Conservation (phyloP, 495 filamentous ascomycete species). For the Aspergillus panamensis region DNA sequence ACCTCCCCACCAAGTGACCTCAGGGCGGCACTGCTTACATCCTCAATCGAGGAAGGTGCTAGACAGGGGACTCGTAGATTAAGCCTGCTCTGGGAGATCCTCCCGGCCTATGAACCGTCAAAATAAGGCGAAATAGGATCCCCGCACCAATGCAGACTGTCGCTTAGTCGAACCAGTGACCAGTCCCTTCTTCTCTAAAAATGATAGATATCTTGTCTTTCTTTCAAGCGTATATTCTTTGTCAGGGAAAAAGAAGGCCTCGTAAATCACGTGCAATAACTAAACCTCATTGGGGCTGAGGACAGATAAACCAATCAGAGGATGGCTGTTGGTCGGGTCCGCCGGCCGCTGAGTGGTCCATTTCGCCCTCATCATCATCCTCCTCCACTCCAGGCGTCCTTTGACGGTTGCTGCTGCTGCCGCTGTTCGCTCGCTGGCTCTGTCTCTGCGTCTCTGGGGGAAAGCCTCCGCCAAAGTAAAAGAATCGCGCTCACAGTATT, state of each 20-base stretch:
- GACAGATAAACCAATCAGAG: slow-evolving; percentile 8
- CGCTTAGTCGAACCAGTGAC: background rate
- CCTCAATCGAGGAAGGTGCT: background rate
- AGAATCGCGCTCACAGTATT: background rate
- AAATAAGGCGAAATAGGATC: background rate
- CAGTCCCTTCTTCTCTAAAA: background rate
- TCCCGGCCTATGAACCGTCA: background rate
- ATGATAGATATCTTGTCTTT: background rate
- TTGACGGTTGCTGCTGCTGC: background rate
- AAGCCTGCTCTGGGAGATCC: background rate
- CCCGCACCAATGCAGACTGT: background rate
- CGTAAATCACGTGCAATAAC: slow-evolving; percentile 16
- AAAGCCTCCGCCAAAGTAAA: background rate
- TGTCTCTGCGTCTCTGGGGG: slow-evolving; percentile 1
- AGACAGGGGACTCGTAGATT: background rate
- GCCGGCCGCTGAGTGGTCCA: slow-evolving; percentile 14
- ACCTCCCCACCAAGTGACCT: slow-evolving; percentile 1
- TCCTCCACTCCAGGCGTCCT: background rate
- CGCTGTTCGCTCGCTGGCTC: background rate
- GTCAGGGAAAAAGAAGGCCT: background rate
- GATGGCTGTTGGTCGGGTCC: slow-evolving; percentile 3
- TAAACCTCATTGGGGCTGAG: slow-evolving; percentile 3
- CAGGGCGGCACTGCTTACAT: background rate
- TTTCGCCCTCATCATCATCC: background rate
- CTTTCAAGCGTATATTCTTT: background rate